Evolutionary conservation across 257 asterid genomes (phyloP).

Genomic region (Misopates orontium): DNA sequence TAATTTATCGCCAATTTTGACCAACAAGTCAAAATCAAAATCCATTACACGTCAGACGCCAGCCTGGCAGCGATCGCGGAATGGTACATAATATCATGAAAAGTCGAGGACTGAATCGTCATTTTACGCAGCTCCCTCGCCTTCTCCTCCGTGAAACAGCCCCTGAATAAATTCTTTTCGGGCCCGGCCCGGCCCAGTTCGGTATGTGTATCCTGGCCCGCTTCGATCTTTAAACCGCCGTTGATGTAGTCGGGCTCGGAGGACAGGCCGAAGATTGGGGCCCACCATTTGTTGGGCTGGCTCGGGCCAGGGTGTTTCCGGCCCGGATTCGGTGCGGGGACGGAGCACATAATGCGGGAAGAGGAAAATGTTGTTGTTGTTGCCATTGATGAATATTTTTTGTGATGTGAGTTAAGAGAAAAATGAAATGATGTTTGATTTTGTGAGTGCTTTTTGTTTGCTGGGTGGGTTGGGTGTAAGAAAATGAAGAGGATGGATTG

Average conservation of each 20-base stretch:
- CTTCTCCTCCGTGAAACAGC: conserved; percentile 69
- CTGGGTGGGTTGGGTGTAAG: background rate
- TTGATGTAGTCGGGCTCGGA: conserved; percentile 15
- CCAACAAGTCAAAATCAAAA: conserved; percentile 23
- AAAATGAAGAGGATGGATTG: background rate
- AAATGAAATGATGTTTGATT: background rate
- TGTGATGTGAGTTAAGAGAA: no score
- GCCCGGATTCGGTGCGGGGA: background rate
- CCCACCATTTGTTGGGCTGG: conserved; percentile 19
- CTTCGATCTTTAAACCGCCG: conserved; percentile 1
- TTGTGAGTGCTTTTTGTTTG: conserved; percentile 5
- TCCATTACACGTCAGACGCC: conserved; percentile 51
- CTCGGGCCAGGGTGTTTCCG: no score
- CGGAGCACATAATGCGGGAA: conserved; percentile 25
- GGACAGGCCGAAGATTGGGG: conserved; percentile 14
- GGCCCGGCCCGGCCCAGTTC: conserved; percentile 26
- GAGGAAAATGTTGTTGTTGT: background rate
- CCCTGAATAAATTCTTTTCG: conserved; percentile 31
- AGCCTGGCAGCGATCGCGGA: conserved; percentile 83
- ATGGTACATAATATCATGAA: conserved; percentile 79
- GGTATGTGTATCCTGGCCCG: background rate
- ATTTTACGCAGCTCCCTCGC: conserved; percentile 69
- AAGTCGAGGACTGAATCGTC: conserved; percentile 58
- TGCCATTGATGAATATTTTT: background rate
- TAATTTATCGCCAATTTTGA: background rate